phyloP scores from a whole-genome alignment of 768 basidiomycete species.

The Naganishia vishniacii region DNA sequence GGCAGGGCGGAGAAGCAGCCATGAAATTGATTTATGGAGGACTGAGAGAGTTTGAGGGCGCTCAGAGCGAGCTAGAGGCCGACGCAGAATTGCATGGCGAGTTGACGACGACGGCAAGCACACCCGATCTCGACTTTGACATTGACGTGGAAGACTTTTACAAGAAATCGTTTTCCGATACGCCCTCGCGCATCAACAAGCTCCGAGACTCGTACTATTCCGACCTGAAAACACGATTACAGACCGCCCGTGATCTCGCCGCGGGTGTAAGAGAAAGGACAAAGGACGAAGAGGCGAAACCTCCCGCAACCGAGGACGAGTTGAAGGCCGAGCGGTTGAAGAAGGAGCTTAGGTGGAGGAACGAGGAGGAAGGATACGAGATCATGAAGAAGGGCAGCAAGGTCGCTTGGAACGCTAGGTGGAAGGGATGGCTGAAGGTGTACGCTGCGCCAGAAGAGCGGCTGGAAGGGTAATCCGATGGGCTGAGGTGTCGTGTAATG shows the following conservation, averaged over 20 bases:
- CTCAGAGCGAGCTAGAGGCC: conserved; percentile 2
- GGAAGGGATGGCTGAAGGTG: conserved; percentile 59
- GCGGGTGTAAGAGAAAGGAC: conserved; percentile 74
- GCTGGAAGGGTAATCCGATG: conserved; percentile 22
- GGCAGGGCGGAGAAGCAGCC: conserved; percentile 71
- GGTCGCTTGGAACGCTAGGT: conserved; percentile 73
- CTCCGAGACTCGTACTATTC: conserved; percentile 69
- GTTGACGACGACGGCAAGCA: conserved; percentile 29
- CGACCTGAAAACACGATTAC: conserved; percentile 62
- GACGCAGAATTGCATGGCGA: neutral
- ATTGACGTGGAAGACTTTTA: conserved; percentile 62
- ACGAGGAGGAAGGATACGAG: conserved; percentile 72
- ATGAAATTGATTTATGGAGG: conserved; percentile 63
- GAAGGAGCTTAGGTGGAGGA: conserved; percentile 81
- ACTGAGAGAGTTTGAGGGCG: conserved; percentile 57
- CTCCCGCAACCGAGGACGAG: conserved; percentile 82
- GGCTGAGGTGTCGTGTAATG: too few relatives aligned
- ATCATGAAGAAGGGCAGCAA: conserved; percentile 62
- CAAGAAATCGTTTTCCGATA: conserved; percentile 50
- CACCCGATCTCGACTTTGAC: conserved; percentile 71
- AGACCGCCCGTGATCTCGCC: conserved; percentile 67
- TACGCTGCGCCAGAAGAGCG: conserved; percentile 47
- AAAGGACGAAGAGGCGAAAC: conserved; percentile 65
- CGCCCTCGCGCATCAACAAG: conserved; percentile 57
- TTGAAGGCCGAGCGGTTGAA: conserved; percentile 78